Base-by-base conservation (phyloP, 805 yeast genomes). In the Jamesozyma rosinii region DNA sequence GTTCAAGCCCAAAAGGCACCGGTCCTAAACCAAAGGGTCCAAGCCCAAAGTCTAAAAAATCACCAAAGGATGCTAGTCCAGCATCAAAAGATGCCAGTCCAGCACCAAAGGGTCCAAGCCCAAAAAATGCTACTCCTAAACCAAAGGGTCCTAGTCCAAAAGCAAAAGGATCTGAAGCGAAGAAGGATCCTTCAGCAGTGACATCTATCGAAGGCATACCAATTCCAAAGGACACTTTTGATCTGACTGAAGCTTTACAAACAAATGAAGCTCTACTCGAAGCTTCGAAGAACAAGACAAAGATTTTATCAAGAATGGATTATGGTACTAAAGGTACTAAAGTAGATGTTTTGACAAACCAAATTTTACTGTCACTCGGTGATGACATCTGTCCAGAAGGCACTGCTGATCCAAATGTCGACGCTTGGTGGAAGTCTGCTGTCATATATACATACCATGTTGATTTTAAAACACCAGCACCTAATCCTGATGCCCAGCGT, bases 261-360 rank as follows among this genome's bases (percentile, higher is more conserved):
- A 11, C 40, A 24, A 37, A 41, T 8, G 43, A 34, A 9, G 37
- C 29, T n/a, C 50, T 42, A 32, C 11, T n/a, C 11, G 46, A 40
- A 22, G 42, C 13, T 35, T 18, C 20, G 15, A 42, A 42, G 26
- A 11, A 22, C 13, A 40, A 24, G 18, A 44, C 37, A n/a, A 45
- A 48, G 17, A 35, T 51, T 19, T 49, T 39, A 26, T 34, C 38
- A 6, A 47, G 57, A 39, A 32, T 44, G 4, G 57, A 53, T 34
- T 53, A 53, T 31, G 57, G 55, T 44, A 45, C 55, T n/a, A 50
- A 45, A 19, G 57, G 57, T 43, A 50, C 54, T 11, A 42, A 44
- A 15, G 55, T 53, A 6, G 57, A 53, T 30, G 51, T 53, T 19
- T 39, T 50, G 31, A 53, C 55, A 9, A 53, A 53, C 29, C 55